phyloP scores from a whole-genome alignment of 306 rosid species.

The Sechiopsis laciniata region DNA sequence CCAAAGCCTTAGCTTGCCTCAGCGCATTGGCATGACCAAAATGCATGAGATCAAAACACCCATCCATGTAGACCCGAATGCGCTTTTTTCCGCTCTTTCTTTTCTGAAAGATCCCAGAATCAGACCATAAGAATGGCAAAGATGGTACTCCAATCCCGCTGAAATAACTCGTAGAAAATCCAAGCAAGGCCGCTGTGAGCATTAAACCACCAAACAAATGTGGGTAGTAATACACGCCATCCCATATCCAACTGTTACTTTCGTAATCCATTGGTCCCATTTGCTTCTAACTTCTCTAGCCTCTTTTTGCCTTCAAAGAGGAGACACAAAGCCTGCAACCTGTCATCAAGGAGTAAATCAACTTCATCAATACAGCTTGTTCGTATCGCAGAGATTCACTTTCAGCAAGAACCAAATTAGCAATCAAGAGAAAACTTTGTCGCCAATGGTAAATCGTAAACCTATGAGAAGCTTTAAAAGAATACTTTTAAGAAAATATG shows the following conservation, averaged over 20 bases:
- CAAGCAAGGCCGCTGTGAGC: constrained; percentile 95
- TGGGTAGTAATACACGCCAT: constrained; percentile 69
- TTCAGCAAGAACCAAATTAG: constrained; percentile 1
- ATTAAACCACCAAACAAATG: constrained; percentile 87
- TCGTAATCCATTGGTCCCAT: constrained; percentile 65
- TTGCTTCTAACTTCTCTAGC: constrained; percentile 23
- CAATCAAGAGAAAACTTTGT: not conserved
- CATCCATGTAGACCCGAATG: constrained; percentile 94
- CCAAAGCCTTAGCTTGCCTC: constrained; percentile 94
- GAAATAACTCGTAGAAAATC: constrained; percentile 79
- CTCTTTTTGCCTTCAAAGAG: constrained; percentile 35
- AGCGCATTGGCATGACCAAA: constrained; percentile 97
- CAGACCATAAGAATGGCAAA: constrained; percentile 54
- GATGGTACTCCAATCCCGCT: constrained; percentile 75
- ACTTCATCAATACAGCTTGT: not conserved
- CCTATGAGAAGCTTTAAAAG: not conserved
- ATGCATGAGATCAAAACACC: constrained; percentile 99
- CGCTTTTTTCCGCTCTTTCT: constrained; percentile 66
- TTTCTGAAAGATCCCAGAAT: constrained; percentile 60
- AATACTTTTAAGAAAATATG: not conserved
- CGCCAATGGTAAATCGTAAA: not conserved
- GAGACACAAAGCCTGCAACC: constrained; percentile 57
- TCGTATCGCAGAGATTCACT: not conserved
- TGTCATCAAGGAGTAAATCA: not conserved
- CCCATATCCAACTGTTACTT: constrained; percentile 81